These are phyloP conservation scores for Ceratobasidium sp. DNA, from an alignment of 1,284 basidiomycete species.

Conservation along the genomic window DNA sequence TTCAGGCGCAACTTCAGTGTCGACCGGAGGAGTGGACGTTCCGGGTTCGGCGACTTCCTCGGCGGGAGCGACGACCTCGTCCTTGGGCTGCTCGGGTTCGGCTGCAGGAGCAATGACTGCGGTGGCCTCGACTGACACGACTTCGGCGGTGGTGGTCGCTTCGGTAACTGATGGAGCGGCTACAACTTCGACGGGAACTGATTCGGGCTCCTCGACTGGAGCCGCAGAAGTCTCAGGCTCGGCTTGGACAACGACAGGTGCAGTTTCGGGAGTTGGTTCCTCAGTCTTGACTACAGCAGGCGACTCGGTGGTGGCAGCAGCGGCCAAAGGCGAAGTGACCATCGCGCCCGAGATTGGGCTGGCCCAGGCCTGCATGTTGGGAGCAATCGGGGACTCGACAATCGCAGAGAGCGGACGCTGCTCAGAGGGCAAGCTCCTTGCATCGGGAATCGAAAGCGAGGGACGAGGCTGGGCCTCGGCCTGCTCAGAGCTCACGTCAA, in stretches of 20 bases:
- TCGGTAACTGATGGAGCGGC: too few species aligned
- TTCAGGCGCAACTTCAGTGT: background rate
- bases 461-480: constrained; percentile 19
- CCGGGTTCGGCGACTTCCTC: background rate
- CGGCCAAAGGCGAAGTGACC: background rate
- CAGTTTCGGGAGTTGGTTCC: constrained; percentile 2
- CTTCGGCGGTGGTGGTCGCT: too few species aligned
- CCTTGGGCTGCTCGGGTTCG: constrained; percentile 6
- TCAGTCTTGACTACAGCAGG: constrained; percentile 19
- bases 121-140: background rate
- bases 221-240: constrained; percentile 3
- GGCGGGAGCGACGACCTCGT: background rate
- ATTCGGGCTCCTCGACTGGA: too few species aligned
- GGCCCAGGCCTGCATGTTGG: background rate
- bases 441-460: constrained; percentile 14
- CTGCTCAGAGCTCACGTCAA: constrained; percentile 6
- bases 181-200: background rate
- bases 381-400: constrained; percentile 24
- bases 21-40: background rate
- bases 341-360: background rate
- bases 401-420: constrained; percentile 35
- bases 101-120: background rate
- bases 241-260: background rate
- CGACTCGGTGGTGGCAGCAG: background rate
- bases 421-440: background rate